phyloP scores from a whole-genome alignment of 805 yeast genomes.

The Kodamaea fukazawae region DNA sequence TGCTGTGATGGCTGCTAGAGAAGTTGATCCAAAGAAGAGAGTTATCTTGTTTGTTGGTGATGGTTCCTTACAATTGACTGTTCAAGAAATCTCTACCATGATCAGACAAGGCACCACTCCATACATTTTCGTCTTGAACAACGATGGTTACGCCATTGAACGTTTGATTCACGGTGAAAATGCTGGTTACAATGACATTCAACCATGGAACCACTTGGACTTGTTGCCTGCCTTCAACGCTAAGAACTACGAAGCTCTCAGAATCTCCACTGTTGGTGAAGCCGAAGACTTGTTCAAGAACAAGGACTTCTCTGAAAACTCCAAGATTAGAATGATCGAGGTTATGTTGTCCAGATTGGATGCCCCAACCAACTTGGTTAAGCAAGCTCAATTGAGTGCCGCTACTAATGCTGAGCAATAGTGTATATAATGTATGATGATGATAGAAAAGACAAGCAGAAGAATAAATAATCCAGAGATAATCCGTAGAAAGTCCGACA shows the following conservation, averaged over 20 bases:
- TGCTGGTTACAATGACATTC: conserved; percentile 20
- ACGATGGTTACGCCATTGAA: conserved; percentile 23
- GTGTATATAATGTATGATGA: background rate
- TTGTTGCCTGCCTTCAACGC: conserved; percentile 18
- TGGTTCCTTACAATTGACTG: conserved; percentile 24
- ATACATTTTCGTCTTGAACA: conserved; percentile 21
- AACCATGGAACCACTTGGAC: conserved; percentile 20
- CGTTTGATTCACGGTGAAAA: conserved; percentile 20
- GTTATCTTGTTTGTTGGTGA: conserved; percentile 23
- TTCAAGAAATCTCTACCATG: conserved; percentile 23
- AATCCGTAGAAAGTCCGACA: too few relatives aligned
- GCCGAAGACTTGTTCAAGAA: conserved; percentile 15
- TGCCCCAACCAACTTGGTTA: conserved; percentile 20
- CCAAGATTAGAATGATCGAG: conserved; percentile 20
- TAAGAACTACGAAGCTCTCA: conserved; percentile 15
- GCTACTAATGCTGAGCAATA: conserved; percentile 17
- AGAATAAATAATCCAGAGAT: too few relatives aligned
- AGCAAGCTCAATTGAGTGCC: conserved; percentile 35
- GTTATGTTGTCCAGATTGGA: conserved; percentile 20
- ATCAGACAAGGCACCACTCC: conserved; percentile 13
- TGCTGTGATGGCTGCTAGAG: conserved; percentile 34
- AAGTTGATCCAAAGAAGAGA: conserved; percentile 24
- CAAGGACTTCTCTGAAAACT: conserved; percentile 13
- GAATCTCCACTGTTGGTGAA: conserved; percentile 16
- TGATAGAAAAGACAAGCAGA: background rate